A percentile compares a stretch with the other conserved stretches of the same genome.
phyloP scores from a whole-genome alignment of 2,329 filamentous ascomycete genomes.

The Alternaria postmessia region DNA sequence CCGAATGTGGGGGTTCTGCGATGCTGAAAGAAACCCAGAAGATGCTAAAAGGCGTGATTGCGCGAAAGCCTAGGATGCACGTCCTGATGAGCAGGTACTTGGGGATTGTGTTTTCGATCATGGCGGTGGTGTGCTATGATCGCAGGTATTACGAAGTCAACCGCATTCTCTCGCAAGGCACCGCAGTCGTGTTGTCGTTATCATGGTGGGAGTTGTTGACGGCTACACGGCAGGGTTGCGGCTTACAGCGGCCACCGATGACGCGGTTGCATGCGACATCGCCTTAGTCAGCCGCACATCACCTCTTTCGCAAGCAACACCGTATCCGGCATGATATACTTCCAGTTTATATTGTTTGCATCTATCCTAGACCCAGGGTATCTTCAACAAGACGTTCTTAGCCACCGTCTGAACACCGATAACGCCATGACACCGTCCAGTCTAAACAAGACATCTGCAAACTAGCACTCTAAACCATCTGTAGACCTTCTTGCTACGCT shows the following conservation, averaged over 20 bases:
- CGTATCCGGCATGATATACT: background rate
- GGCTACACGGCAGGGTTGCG: background rate
- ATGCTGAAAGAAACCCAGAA: constrained; percentile 54
- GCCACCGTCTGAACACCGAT: background rate
- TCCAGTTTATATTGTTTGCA: background rate
- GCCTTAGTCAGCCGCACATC: constrained; percentile 13
- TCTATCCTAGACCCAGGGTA: constrained; percentile 1
- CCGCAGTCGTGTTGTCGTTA: background rate
- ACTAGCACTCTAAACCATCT: background rate
- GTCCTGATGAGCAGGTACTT: constrained; percentile 58
- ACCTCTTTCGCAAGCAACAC: constrained; percentile 5
- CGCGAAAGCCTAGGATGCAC: constrained; percentile 59
- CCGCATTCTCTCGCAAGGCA: background rate
- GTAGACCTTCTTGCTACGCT: background rate
- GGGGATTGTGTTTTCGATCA: constrained; percentile 52
- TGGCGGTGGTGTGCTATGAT: constrained; percentile 23
- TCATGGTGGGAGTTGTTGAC: constrained; percentile 12
- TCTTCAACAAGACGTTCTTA: background rate
- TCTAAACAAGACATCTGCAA: background rate
- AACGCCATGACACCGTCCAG: background rate
- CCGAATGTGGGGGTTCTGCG: constrained; percentile 44
- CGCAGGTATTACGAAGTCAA: background rate
- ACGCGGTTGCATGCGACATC: constrained; percentile 2
- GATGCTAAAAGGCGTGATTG: constrained; percentile 60
- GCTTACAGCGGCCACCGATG: constrained; percentile 9